Conservation (phyloP, 805 yeast genomes). For the Naumovozyma baii region DNA sequence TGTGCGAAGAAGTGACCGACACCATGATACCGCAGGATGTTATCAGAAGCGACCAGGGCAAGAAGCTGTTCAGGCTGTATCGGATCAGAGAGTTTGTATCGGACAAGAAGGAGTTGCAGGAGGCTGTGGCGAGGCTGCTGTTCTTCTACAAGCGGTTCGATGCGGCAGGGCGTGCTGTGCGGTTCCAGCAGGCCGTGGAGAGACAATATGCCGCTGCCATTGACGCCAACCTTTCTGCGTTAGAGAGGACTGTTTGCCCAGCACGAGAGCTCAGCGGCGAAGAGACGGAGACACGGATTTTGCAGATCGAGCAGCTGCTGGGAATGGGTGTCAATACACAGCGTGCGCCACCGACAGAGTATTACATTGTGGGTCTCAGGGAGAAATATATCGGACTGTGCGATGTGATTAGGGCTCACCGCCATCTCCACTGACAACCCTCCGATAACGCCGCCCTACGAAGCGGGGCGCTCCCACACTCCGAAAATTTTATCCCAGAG, state of each 20-base stretch:
- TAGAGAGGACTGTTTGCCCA: no score
- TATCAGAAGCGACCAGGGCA: constrained; percentile 12
- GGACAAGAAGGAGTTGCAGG: constrained; percentile 17
- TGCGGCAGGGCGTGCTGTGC: constrained; percentile 9
- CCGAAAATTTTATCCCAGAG: no score
- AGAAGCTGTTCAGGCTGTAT: constrained; percentile 19
- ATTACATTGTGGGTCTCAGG: not conserved
- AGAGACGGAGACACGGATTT: constrained; percentile 17
- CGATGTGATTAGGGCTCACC: not conserved
- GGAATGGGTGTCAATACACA: no score
- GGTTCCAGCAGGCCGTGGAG: constrained; percentile 11
- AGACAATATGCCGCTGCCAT: constrained; percentile 2
- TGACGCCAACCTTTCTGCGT: no score
- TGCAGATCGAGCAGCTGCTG: constrained; percentile 19
- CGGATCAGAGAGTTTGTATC: constrained; percentile 15
- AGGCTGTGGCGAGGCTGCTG: constrained; percentile 19
- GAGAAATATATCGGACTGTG: not conserved
- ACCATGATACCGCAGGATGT: constrained; percentile 23
- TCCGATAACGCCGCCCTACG: not conserved
- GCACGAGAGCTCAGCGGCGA: constrained; percentile 13
- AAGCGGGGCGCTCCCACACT: not conserved
- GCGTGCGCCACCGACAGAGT: not conserved
- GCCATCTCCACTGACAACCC: no score
- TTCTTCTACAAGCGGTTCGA: constrained; percentile 22
- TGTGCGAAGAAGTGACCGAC: constrained; percentile 7